Conservation (phyloP, 805 yeast genomes). For the Candida maesae region DNA sequence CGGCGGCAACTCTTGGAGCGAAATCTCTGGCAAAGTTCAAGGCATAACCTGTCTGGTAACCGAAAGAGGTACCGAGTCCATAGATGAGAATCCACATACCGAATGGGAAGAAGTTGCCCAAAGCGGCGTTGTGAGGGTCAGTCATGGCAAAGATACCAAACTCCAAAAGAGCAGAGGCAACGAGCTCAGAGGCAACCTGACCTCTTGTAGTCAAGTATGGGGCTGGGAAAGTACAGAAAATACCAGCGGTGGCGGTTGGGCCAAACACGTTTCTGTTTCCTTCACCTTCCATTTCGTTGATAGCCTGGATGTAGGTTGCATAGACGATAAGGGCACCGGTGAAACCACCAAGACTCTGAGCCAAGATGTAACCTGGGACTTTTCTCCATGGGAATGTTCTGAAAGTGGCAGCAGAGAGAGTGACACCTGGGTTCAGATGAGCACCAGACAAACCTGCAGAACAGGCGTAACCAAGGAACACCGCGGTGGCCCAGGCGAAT, state of each 20-base stretch:
- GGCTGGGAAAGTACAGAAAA: conserved; percentile 45
- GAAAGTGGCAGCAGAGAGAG: conserved; percentile 42
- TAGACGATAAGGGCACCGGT: conserved; percentile 44
- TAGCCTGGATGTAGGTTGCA: conserved; percentile 41
- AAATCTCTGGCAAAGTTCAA: conserved; percentile 53
- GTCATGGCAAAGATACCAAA: conserved; percentile 47
- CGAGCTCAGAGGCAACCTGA: conserved; percentile 45
- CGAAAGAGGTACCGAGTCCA: conserved; percentile 44
- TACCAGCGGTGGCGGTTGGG: conserved; percentile 36
- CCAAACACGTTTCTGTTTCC: conserved; percentile 22
- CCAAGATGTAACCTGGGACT: conserved; percentile 40
- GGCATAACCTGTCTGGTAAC: conserved; percentile 53
- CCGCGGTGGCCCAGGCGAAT: conserved; percentile 53
- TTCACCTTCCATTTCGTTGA: conserved; percentile 35
- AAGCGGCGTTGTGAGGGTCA: conserved; percentile 46
- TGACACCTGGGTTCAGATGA: conserved; percentile 54
- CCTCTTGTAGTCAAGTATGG: conserved; percentile 38
- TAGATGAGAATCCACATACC: conserved; percentile 42
- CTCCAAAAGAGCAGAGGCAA: conserved; percentile 42
- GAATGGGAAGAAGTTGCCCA: conserved; percentile 44
- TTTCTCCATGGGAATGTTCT: conserved; percentile 51
- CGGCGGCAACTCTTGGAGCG: conserved; percentile 49
- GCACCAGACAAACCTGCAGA: conserved; percentile 58
- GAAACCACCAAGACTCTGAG: conserved; percentile 48
- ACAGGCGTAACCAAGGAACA: conserved; percentile 45